phyloP scores from a whole-genome alignment of 169 alveolate species.

The Plasmodium berghei region DNA sequence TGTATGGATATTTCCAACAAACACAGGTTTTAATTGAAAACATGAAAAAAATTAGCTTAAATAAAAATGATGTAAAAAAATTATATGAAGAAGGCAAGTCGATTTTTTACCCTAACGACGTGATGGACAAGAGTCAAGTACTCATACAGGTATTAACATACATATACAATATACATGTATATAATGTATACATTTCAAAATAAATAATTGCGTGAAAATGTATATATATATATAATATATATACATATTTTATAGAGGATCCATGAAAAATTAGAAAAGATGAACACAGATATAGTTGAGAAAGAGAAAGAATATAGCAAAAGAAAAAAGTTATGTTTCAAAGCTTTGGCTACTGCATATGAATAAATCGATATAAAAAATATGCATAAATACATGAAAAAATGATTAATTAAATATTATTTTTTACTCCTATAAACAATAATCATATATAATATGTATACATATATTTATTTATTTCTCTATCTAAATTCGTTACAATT shows the following conservation, averaged over 20 bases:
- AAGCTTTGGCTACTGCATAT: constrained; percentile 73
- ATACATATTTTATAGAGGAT: constrained; percentile 25
- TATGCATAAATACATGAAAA: not conserved
- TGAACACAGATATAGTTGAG: constrained; percentile 56
- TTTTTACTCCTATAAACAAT: no score
- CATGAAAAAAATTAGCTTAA: constrained; percentile 50
- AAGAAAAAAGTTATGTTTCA: constrained; percentile 70
- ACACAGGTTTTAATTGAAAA: constrained; percentile 49
- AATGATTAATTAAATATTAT: not conserved
- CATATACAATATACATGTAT: not conserved
- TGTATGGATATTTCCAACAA: not conserved
- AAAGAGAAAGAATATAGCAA: constrained; percentile 72
- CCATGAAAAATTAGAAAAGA: constrained; percentile 49
- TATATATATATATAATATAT: not conserved
- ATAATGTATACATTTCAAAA: not conserved
- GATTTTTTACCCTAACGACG: constrained; percentile 38
- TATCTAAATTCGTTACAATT: not conserved
- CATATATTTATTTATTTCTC: not conserved
- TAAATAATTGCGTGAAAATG: not conserved
- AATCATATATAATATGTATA: constrained; percentile 17
- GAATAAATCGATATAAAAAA: constrained; percentile 18
- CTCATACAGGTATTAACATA: constrained; percentile 40
- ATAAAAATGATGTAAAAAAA: constrained; percentile 47
- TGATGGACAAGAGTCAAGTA: constrained; percentile 45
- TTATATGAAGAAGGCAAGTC: constrained; percentile 66